Conservation (phyloP, 106 monocot genomes). For the Hemerocallis citrina region DNA sequence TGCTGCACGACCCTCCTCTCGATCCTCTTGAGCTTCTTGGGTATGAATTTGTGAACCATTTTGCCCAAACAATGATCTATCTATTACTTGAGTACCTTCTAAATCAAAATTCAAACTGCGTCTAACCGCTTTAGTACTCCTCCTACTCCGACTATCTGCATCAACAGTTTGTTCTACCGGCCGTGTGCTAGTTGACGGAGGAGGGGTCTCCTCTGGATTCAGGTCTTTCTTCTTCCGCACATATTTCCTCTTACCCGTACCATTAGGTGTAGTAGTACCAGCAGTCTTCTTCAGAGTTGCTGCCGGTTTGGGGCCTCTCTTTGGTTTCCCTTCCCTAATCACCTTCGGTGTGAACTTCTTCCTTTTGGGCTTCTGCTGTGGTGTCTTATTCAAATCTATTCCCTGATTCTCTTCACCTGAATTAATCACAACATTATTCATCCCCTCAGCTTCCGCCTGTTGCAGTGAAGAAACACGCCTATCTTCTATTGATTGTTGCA, state of each 20-base stretch:
- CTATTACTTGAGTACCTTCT: conserved; percentile 10
- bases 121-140: conserved; percentile 30
- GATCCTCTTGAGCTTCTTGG: not conserved
- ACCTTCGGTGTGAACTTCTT: conserved; percentile 85
- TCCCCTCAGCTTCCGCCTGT: not conserved
- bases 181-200: not conserved
- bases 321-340: conserved; percentile 46
- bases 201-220: not conserved
- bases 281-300: not conserved
- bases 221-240: conserved; percentile 25
- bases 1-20: not conserved
- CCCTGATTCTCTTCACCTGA: conserved; percentile 18
- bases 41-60: not conserved
- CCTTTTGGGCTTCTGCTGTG: conserved; percentile 38
- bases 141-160: not conserved
- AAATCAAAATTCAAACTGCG: conserved; percentile 42
- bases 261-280: conserved; percentile 1
- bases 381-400: conserved; percentile 46
- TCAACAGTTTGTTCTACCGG: conserved; percentile 5
- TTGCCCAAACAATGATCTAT: not conserved
- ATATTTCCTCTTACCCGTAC: conserved; percentile 32
- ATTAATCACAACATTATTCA: not conserved
- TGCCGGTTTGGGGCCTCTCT: conserved; percentile 26
- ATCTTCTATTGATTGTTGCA: not conserved
- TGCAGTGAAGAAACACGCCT: not conserved